phyloP scores from a whole-genome alignment of 352 stramenopile genomes.

The Phytophthora hybrid region DNA sequence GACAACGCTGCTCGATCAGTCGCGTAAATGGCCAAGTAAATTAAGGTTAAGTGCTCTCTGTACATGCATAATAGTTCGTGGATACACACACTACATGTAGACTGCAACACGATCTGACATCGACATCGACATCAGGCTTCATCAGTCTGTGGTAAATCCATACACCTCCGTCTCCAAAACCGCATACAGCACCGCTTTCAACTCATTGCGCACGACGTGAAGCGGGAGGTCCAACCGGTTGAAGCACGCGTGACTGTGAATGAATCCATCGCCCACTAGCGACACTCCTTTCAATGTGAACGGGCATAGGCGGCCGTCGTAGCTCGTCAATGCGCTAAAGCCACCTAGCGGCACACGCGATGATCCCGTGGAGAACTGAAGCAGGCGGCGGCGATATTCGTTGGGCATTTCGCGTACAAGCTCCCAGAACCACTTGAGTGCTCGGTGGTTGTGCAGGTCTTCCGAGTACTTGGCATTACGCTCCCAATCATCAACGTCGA shows the following conservation, averaged over 20 bases:
- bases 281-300: conserved; percentile 57
- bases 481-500: conserved; percentile 95
- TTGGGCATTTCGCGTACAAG: conserved; percentile 77
- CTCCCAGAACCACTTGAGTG: conserved; percentile 51
- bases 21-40: conserved; percentile 23
- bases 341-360: conserved; percentile 61
- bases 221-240: conserved; percentile 94
- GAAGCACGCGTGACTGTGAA: conserved; percentile 71
- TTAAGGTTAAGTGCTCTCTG: conserved; percentile 10
- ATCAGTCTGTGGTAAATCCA: conserved; percentile 67
- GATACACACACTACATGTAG: not conserved
- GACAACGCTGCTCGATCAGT: conserved; percentile 2
- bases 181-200: conserved; percentile 58
- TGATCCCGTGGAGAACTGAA: conserved; percentile 68
- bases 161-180: conserved; percentile 62
- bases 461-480: conserved; percentile 69
- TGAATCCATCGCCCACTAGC: conserved; percentile 46
- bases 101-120: not conserved
- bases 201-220: conserved; percentile 89
- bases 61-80: not conserved
- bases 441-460: conserved; percentile 38
- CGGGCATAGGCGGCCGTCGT: conserved; percentile 57
- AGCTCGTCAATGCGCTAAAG: conserved; percentile 58
- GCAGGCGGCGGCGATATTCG: conserved; percentile 53
- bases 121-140: not conserved